Evolutionary conservation across 2,329 filamentous ascomycete species (phyloP).

Genomic region (Fusarium solani-melongenae): DNA sequence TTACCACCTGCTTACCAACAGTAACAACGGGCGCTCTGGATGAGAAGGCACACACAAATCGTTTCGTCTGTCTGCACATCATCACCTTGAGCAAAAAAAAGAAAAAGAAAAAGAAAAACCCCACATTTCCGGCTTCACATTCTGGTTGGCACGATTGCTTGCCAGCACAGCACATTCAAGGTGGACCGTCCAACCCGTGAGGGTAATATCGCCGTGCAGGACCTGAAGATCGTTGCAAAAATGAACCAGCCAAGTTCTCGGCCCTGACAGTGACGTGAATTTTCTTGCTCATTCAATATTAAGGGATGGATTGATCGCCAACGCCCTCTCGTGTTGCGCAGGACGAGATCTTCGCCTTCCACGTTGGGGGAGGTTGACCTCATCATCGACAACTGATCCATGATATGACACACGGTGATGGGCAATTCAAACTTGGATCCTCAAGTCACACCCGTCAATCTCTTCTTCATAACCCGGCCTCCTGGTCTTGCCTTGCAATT

Average conservation of each 20-base stretch:
- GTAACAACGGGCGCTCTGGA: neutral
- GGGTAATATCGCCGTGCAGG: slow-evolving; percentile 3
- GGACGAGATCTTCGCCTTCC: slow-evolving; percentile 7
- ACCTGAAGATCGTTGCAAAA: slow-evolving; percentile 3
- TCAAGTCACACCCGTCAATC: neutral
- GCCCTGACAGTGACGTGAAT: neutral
- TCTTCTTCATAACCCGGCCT: neutral
- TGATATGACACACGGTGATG: neutral
- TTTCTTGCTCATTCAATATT: neutral
- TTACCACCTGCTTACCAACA: neutral
- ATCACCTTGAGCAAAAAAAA: neutral
- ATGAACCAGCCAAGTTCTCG: neutral
- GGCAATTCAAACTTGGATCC: neutral
- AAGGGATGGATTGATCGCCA: slow-evolving; percentile 22
- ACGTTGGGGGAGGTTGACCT: neutral
- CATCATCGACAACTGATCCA: neutral
- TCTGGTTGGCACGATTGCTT: neutral
- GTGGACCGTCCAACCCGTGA: neutral
- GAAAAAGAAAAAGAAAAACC: neutral
- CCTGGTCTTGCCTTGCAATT: neutral
- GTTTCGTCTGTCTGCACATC: neutral
- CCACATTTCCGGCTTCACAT: neutral
- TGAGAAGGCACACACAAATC: neutral
- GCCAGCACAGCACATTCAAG: neutral
- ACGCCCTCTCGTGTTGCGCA: slow-evolving; percentile 19